Evolutionary conservation across 306 rosid species (phyloP).

Genomic region (Castanospermum australe): DNA sequence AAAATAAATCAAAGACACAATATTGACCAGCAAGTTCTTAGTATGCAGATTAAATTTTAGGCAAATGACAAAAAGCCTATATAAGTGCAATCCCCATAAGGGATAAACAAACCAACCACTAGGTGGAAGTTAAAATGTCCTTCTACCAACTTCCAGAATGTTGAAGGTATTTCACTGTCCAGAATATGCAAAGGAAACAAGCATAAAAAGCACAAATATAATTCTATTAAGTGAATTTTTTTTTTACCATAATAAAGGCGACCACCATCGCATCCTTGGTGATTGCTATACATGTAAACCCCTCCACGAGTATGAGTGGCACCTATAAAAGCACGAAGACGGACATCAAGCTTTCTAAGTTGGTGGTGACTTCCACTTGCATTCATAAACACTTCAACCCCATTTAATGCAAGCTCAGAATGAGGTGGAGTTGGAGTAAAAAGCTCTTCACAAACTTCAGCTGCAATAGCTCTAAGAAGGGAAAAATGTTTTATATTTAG

Average conservation of each 20-base stretch:
- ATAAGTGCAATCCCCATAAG: background rate
- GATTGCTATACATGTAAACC: constrained; percentile 94
- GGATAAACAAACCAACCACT: background rate
- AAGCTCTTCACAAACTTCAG: constrained; percentile 95
- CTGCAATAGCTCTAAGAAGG: constrained; percentile 79
- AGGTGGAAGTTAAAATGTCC: constrained; percentile 18
- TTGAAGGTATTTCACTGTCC: constrained; percentile 1
- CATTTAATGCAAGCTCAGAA: constrained; percentile 89
- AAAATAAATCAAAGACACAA: constrained; percentile 9
- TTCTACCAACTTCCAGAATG: constrained; percentile 16
- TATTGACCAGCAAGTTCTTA: background rate
- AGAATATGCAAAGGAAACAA: background rate
- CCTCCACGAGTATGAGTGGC: constrained; percentile 95
- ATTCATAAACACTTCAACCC: constrained; percentile 96
- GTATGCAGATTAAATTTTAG: background rate
- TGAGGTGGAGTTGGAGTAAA: constrained; percentile 80
- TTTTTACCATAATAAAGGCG: constrained; percentile 90
- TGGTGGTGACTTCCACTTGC: constrained; percentile 99
- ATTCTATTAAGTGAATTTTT: background rate
- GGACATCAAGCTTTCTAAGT: constrained; percentile 92
- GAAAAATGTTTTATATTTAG: constrained; percentile 26
- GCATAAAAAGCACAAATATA: background rate
- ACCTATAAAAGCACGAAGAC: constrained; percentile 83
- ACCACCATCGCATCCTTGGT: constrained; percentile 94
- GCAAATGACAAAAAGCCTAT: background rate